Conservation (phyloP, 192 early-diverging fungal species). For the Phlyctochytrium planicorne region DNA sequence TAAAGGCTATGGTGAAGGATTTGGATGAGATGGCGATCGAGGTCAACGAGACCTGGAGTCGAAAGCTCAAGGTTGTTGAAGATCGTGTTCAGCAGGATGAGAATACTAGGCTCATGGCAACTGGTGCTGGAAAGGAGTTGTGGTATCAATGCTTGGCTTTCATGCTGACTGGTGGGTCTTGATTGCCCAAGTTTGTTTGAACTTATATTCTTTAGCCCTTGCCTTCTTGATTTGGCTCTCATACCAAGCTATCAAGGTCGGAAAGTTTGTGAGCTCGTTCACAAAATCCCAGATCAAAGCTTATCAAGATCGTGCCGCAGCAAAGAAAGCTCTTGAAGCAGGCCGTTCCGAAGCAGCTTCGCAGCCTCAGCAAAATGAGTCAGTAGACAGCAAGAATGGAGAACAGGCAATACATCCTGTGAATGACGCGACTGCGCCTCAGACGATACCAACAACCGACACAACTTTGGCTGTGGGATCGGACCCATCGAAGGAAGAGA, state of each 20-base stretch:
- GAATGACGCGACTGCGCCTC: too few relatives aligned
- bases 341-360: too few relatives aligned
- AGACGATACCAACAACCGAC: too few relatives aligned
- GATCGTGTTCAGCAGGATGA: not conserved
- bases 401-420: too few relatives aligned
- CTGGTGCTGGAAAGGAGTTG: not conserved
- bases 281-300: too few relatives aligned
- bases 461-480: too few relatives aligned
- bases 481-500: too few relatives aligned
- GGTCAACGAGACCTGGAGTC: conserved; percentile 6
- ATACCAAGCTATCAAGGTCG: not conserved
- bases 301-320: too few relatives aligned
- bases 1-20: not conserved
- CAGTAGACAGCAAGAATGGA: too few relatives aligned
- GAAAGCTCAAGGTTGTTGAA: not conserved
- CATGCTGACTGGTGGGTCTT: not conserved
- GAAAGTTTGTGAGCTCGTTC: not conserved
- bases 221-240: not conserved
- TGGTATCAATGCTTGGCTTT: not conserved
- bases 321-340: too few relatives aligned
- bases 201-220: not conserved
- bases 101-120: not conserved
- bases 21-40: not conserved
- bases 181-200: too few relatives aligned
- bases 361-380: too few relatives aligned